These are phyloP conservation scores for Mortierella sp. DNA, from an alignment of 371 early-diverging fungal genomes.

Conservation along the genomic window DNA sequence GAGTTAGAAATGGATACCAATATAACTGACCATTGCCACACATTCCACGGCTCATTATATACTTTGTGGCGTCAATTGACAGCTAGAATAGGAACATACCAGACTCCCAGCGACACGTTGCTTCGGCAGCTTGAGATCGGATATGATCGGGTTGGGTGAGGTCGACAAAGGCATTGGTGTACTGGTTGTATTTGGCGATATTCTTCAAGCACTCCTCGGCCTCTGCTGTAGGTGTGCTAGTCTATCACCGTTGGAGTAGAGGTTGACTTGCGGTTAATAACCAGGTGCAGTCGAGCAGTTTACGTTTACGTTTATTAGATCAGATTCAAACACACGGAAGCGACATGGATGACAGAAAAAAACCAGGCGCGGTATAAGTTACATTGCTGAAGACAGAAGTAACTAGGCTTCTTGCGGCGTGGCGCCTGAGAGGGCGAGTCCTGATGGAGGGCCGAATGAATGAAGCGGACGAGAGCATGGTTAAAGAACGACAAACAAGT, in stretches of 20 bases:
- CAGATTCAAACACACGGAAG: neutral
- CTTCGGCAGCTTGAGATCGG: constrained; percentile 27
- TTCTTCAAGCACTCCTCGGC: constrained; percentile 23
- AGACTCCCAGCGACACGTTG: constrained; percentile 41
- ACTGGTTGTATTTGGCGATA: constrained; percentile 38
- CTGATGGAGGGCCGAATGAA: constrained; percentile 15
- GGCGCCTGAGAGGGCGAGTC: neutral
- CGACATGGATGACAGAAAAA: neutral
- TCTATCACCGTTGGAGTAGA: neutral
- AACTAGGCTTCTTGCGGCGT: neutral
- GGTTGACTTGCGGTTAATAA: neutral
- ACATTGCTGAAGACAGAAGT: constrained; percentile 2
- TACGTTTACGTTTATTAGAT: neutral
- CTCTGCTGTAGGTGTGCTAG: constrained; percentile 29
- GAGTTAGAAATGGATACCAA: neutral
- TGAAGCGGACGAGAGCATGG: constrained; percentile 1
- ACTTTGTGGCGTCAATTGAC: neutral
- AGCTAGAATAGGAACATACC: constrained; percentile 18
- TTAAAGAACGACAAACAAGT: neutral
- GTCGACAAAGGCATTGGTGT: constrained; percentile 43
- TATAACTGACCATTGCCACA: neutral
- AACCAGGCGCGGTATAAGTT: neutral
- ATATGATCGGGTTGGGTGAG: constrained; percentile 23
- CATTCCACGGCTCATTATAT: neutral
- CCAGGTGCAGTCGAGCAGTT: neutral